phyloP scores from a whole-genome alignment of 129 eudicot species.

The Daucus carota region DNA sequence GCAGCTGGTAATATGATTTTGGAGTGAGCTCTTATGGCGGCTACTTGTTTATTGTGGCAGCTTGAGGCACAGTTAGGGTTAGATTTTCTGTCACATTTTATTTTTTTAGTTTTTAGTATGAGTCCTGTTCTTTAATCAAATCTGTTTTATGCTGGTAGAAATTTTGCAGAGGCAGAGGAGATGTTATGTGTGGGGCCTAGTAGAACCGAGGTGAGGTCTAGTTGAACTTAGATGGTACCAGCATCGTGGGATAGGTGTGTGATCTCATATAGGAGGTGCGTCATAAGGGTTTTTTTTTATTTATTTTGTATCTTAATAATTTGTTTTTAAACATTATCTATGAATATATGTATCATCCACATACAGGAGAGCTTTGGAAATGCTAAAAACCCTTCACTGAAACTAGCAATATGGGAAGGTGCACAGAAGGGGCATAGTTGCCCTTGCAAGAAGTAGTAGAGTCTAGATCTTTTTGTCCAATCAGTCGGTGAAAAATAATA shows the following conservation, averaged over 20 bases:
- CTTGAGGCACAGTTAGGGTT: slow-evolving; percentile 90
- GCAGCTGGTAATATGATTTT: slow-evolving; percentile 69
- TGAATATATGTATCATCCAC: slow-evolving; percentile 8
- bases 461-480: slow-evolving; percentile 15
- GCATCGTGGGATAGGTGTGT: too few relatives aligned
- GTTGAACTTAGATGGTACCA: too few relatives aligned
- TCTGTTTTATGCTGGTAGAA: slow-evolving; percentile 35
- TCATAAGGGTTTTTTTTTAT: too few relatives aligned
- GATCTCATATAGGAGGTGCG: too few relatives aligned
- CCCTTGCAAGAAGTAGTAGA: slow-evolving; percentile 98
- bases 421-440: slow-evolving; percentile 54
- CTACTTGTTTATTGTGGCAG: slow-evolving; percentile 87
- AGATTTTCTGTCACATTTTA: not conserved
- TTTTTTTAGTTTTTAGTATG: too few relatives aligned
- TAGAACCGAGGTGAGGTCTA: too few relatives aligned
- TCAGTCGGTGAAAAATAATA: too few relatives aligned
- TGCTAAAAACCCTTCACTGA: slow-evolving; percentile 84
- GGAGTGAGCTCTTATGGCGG: slow-evolving; percentile 61
- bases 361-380: slow-evolving; percentile 74
- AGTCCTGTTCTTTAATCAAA: not conserved
- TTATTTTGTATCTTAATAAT: not conserved
- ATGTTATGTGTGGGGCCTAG: too few relatives aligned
- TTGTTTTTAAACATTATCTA: not conserved
- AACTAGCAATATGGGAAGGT: slow-evolving; percentile 43
- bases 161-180: slow-evolving; percentile 74